These are phyloP conservation scores for Raphanus raphanistrum DNA, from an alignment of 345 rosid species.

Conservation along the genomic window DNA sequence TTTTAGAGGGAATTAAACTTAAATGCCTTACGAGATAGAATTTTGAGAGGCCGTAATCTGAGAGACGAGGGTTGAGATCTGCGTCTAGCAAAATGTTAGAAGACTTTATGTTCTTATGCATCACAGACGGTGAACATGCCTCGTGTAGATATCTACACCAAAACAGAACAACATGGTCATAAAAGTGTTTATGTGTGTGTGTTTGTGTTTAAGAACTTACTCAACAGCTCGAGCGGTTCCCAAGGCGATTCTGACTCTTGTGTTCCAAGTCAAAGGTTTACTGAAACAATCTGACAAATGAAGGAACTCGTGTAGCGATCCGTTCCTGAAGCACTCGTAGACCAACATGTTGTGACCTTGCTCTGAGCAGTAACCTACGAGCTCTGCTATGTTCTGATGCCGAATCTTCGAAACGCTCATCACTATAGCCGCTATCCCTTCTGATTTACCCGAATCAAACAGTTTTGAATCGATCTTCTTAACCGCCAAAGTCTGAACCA, in stretches of 20 bases:
- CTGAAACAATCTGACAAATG: conserved; percentile 84
- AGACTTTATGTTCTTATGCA: conserved; percentile 94
- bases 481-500: conserved; percentile 68
- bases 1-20: neutral
- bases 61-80: conserved; percentile 82
- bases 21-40: conserved; percentile 56
- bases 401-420: conserved; percentile 62
- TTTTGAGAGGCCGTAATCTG: conserved; percentile 74
- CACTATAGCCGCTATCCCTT: conserved; percentile 59
- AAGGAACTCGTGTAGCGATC: conserved; percentile 84
- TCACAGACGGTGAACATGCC: conserved; percentile 72
- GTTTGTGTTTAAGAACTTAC: conserved; percentile 45
- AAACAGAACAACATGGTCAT: conserved; percentile 3
- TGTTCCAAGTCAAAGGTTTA: conserved; percentile 94
- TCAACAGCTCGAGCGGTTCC: conserved; percentile 82
- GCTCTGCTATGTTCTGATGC: conserved; percentile 83
- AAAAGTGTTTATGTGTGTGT: neutral
- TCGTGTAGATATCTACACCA: conserved; percentile 80
- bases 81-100: conserved; percentile 84
- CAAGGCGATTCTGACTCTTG: conserved; percentile 82
- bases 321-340: conserved; percentile 77
- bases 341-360: conserved; percentile 77
- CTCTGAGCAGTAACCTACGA: conserved; percentile 78
- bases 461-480: conserved; percentile 78
- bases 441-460: conserved; percentile 47